phyloP scores from a whole-genome alignment of 2,329 filamentous ascomycete genomes.

The Kalmusia sp. region DNA sequence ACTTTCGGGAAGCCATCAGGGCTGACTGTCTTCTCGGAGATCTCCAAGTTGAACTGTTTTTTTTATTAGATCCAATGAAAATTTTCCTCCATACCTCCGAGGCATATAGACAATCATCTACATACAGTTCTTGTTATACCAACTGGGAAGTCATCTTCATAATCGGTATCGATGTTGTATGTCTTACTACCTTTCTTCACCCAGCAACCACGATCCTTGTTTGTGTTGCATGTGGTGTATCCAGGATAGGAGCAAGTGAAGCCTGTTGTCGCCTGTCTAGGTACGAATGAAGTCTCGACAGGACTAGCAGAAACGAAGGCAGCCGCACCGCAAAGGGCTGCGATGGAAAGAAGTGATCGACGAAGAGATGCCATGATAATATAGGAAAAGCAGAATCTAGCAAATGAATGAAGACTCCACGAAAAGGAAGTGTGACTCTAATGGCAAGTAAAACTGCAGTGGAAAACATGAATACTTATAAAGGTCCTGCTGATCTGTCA shows the following conservation, averaged over 20 bases:
- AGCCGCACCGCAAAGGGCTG: constrained; percentile 12
- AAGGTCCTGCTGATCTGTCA: constrained; percentile 62
- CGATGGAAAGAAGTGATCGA: constrained; percentile 15
- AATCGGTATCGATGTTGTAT: constrained; percentile 33
- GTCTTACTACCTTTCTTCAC: constrained; percentile 23
- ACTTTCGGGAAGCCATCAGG: constrained; percentile 29
- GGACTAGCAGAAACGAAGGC: constrained; percentile 18
- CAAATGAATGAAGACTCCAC: neutral
- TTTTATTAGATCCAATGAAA: neutral
- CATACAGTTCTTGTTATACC: constrained; percentile 17
- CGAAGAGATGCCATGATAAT: constrained; percentile 20
- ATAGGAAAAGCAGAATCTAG: neutral
- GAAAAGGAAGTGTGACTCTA: neutral
- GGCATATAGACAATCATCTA: neutral
- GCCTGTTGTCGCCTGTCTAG: constrained; percentile 20
- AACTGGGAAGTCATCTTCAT: constrained; percentile 20
- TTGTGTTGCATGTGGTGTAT: constrained; percentile 30
- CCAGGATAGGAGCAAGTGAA: constrained; percentile 19
- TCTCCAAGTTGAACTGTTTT: constrained; percentile 14
- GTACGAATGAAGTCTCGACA: constrained; percentile 12
- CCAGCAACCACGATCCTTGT: constrained; percentile 32
- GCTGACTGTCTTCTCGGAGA: constrained; percentile 16
- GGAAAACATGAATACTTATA: neutral
- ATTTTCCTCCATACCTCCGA: no score
- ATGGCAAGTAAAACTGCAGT: neutral